These are phyloP conservation scores for Miamiensis avidus DNA, from an alignment of 169 alveolate species.

Conservation along the genomic window DNA sequence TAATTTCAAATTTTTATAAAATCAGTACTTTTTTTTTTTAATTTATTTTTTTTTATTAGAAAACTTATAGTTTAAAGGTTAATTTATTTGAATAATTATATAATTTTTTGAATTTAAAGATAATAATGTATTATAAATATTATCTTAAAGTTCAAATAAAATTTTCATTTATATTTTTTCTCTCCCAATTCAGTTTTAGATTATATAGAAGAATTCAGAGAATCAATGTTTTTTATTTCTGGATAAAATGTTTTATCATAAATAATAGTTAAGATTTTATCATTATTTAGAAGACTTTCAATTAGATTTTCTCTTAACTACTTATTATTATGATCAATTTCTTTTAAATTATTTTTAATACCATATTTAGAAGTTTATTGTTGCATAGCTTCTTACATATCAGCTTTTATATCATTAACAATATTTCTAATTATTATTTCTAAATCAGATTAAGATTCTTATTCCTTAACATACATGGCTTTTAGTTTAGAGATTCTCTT, in stretches of 20 bases:
- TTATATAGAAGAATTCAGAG: not conserved
- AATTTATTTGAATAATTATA: not conserved
- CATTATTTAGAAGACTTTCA: constrained; percentile 24
- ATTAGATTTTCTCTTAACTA: constrained; percentile 40
- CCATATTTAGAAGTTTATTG: not conserved
- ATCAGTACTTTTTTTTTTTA: too few species aligned
- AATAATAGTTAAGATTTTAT: constrained; percentile 31
- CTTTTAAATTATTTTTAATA: not conserved
- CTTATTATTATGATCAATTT: constrained; percentile 16
- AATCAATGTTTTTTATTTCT: constrained; percentile 6
- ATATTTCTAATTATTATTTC: constrained; percentile 24
- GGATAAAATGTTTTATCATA: constrained; percentile 41
- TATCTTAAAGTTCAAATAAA: too few species aligned
- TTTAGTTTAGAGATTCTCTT: constrained; percentile 46
- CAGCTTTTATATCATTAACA: constrained; percentile 23
- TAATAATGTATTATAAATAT: not conserved
- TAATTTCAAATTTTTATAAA: too few species aligned
- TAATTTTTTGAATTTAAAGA: not conserved
- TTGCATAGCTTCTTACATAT: not conserved
- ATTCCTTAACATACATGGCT: constrained; percentile 55
- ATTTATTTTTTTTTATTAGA: too few species aligned
- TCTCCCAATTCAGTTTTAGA: not conserved
- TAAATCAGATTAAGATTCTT: constrained; percentile 43
- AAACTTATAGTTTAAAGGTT: not conserved
- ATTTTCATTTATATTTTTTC: too few species aligned